A percentile compares a stretch with the other conserved stretches of the same genome.
phyloP scores from a whole-genome alignment of 805 yeast genomes.

The Monosporozyma aerobia region DNA sequence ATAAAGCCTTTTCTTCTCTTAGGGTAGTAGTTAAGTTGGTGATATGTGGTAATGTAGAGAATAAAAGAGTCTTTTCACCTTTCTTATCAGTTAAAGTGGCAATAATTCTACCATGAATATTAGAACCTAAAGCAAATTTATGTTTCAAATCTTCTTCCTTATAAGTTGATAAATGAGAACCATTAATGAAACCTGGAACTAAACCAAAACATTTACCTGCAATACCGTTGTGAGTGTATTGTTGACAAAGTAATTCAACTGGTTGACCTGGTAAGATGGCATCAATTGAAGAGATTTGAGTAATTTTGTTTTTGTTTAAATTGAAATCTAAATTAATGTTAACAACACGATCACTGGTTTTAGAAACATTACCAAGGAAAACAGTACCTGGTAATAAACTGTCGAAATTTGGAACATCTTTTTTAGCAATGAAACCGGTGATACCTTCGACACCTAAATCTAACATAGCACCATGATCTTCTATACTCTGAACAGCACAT shows the following conservation, averaged over 20 bases:
- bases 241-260: slow-evolving; percentile 64
- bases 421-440: slow-evolving; percentile 68
- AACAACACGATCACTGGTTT: slow-evolving; percentile 36
- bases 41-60: slow-evolving; percentile 51
- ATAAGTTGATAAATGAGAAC: slow-evolving; percentile 52
- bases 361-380: slow-evolving; percentile 49
- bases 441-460: slow-evolving; percentile 53
- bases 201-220: slow-evolving; percentile 67
- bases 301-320: slow-evolving; percentile 38
- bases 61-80: slow-evolving; percentile 49
- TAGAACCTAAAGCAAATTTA: slow-evolving; percentile 59
- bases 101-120: slow-evolving; percentile 58
- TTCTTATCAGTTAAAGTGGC: slow-evolving; percentile 46
- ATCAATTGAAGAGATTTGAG: slow-evolving; percentile 62
- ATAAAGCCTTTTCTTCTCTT: slow-evolving; percentile 33
- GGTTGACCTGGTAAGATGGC: slow-evolving; percentile 78
- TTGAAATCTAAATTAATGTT: slow-evolving; percentile 45
- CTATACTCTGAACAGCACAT: slow-evolving; percentile 66
- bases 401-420: slow-evolving; percentile 42
- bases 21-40: slow-evolving; percentile 21
- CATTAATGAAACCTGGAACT: slow-evolving; percentile 59
- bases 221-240: slow-evolving; percentile 52
- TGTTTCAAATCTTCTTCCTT: slow-evolving; percentile 43
- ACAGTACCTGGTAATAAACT: slow-evolving; percentile 54
- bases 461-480: slow-evolving; percentile 85